Conservation (phyloP, 2,329 filamentous ascomycete genomes). For the Mollisia scopiformis region DNA sequence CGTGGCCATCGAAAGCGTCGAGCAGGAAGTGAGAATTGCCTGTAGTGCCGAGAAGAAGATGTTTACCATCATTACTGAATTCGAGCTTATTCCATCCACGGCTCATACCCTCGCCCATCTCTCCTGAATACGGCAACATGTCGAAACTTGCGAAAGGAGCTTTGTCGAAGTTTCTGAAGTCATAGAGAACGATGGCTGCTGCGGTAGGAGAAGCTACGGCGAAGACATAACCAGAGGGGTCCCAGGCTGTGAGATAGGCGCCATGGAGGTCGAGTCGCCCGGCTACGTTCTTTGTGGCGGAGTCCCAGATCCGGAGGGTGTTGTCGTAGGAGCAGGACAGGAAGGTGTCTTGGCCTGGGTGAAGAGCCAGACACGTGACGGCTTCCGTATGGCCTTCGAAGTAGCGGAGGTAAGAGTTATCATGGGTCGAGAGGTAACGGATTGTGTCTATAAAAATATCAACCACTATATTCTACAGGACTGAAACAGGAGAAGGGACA, state of each 20-base stretch:
- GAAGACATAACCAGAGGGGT: slow-evolving; percentile 90
- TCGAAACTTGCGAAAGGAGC: slow-evolving; percentile 88
- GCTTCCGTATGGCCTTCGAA: slow-evolving; percentile 87
- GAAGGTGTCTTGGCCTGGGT: slow-evolving; percentile 87
- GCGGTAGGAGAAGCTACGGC: slow-evolving; percentile 83
- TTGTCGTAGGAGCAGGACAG: slow-evolving; percentile 90
- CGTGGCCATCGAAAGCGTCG: slow-evolving; percentile 85
- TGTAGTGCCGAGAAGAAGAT: slow-evolving; percentile 80
- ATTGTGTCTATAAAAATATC: slow-evolving; percentile 64
- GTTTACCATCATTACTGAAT: slow-evolving; percentile 95
- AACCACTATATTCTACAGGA: not conserved
- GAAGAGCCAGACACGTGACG: slow-evolving; percentile 83
- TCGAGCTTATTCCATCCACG: slow-evolving; percentile 88
- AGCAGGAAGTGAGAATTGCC: slow-evolving; percentile 86
- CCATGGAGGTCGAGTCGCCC: slow-evolving; percentile 80
- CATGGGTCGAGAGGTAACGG: slow-evolving; percentile 86
- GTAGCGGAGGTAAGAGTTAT: slow-evolving; percentile 95
- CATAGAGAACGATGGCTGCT: slow-evolving; percentile 84
- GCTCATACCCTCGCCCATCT: slow-evolving; percentile 52
- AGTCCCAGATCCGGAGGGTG: slow-evolving; percentile 87
- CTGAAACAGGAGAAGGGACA: not conserved
- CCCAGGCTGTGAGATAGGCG: slow-evolving; percentile 84
- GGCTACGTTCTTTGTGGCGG: slow-evolving; percentile 73
- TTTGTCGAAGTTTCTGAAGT: slow-evolving; percentile 91
- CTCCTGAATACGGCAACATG: slow-evolving; percentile 58